Evolutionary conservation across 495 filamentous ascomycete genomes (phyloP).

Genomic region (Ascobolus immersus): DNA sequence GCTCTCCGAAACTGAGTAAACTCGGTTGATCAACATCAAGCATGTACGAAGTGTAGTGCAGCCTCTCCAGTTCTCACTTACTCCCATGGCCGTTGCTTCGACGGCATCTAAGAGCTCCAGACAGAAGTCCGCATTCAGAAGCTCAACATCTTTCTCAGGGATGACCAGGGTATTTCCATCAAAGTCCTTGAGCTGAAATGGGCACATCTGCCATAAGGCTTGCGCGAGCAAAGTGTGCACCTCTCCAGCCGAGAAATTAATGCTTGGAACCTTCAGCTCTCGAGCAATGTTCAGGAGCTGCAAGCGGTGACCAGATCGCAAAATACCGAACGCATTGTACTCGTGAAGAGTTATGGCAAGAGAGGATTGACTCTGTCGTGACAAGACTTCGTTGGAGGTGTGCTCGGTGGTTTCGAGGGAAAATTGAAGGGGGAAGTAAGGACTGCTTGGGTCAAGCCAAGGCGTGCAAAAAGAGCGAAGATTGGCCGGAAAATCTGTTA

Average conservation of each 20-base stretch:
- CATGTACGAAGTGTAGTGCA: too few relatives aligned
- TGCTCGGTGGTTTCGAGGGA: conserved; percentile 16
- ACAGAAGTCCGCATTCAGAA: too few relatives aligned
- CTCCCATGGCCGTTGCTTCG: conserved; percentile 8
- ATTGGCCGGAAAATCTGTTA: conserved; percentile 13
- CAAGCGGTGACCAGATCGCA: conserved; percentile 24
- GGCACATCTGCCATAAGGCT: conserved; percentile 25
- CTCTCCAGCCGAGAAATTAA: conserved; percentile 24
- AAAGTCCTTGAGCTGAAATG: too few relatives aligned
- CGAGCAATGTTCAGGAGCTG: conserved; percentile 31
- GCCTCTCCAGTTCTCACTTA: too few relatives aligned
- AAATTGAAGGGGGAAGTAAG: conserved; percentile 15
- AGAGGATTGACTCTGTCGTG: conserved; percentile 22
- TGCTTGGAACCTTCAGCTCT: conserved; percentile 22
- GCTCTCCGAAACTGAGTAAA: too few relatives aligned
- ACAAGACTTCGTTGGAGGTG: conserved; percentile 22
- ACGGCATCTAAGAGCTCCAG: conserved; percentile 10
- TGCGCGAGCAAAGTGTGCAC: conserved; percentile 25
- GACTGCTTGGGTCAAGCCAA: conserved; percentile 13
- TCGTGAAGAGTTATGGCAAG: conserved; percentile 23
- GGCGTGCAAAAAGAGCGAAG: conserved; percentile 15
- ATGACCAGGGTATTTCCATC: too few relatives aligned
- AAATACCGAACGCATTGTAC: conserved; percentile 23
- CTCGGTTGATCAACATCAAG: too few relatives aligned
- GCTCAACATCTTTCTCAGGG: too few relatives aligned